Percentiles rank a stretch among this genome's conserved stretches.
These are phyloP conservation scores for Avena atlantica DNA, from an alignment of 176 grass and related monocot genomes.

Conservation along the genomic window DNA sequence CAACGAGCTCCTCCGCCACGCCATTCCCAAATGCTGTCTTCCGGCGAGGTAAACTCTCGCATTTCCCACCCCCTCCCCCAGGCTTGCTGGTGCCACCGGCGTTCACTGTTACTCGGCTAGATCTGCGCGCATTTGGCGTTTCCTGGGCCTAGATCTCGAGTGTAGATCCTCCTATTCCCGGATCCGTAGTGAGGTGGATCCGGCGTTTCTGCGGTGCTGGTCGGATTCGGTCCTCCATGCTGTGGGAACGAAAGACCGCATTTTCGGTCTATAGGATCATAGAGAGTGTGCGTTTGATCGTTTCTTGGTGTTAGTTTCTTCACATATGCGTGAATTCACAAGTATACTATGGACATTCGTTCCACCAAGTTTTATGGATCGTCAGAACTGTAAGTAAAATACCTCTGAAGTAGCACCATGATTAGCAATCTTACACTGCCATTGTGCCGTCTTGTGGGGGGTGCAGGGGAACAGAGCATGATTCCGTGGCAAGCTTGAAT, in stretches of 20 bases:
- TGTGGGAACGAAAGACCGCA: conserved; percentile 9
- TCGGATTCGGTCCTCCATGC: not conserved
- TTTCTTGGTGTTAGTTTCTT: conserved; percentile 21
- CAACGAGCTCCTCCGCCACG: conserved; percentile 1
- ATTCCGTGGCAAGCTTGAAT: conserved; percentile 26
- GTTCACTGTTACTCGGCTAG: conserved; percentile 38
- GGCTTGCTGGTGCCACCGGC: not conserved
- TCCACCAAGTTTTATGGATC: not conserved
- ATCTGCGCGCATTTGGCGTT: conserved; percentile 51
- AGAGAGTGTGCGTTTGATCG: not conserved
- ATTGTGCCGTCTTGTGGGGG: not conserved
- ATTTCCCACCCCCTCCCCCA: not conserved
- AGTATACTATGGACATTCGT: conserved; percentile 8
- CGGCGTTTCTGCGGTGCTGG: conserved; percentile 7
- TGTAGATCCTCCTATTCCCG: conserved; percentile 6
- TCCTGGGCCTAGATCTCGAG: conserved; percentile 44
- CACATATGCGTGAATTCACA: conserved; percentile 1
- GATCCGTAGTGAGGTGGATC: conserved; percentile 16
- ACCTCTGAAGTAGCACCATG: conserved; percentile 10
- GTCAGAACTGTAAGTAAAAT: not conserved
- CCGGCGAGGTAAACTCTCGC: conserved; percentile 50
- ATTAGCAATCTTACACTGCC: conserved; percentile 2
- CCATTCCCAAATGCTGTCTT: conserved; percentile 22
- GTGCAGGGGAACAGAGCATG: conserved; percentile 32
- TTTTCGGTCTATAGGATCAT: conserved; percentile 20